Conservation (phyloP, 371 early-diverging fungal species). For the Mycotypha africana region DNA sequence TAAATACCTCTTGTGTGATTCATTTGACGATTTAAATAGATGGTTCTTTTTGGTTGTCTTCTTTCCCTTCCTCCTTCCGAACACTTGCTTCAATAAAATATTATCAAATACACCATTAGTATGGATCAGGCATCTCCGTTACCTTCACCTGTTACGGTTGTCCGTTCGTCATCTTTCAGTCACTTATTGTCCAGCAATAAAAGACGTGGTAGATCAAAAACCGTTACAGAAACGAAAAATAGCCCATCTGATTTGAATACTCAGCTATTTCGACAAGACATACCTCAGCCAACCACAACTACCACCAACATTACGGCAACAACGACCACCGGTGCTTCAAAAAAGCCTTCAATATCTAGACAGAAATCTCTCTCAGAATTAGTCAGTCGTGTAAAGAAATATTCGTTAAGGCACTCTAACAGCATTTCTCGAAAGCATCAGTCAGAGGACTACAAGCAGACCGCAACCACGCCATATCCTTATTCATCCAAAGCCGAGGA, state of each 20-base stretch:
- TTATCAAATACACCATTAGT: too few species aligned
- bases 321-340: background rate
- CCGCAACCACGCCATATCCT: too few species aligned
- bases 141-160: conserved; percentile 3
- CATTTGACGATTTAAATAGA: too few species aligned
- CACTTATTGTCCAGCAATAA: conserved; percentile 9
- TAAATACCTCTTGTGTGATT: too few species aligned
- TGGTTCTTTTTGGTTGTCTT: background rate
- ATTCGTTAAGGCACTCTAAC: too few species aligned
- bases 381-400: conserved; percentile 15
- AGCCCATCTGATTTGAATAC: too few species aligned
- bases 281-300: too few species aligned
- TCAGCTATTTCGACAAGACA: too few species aligned
- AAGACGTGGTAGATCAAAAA: conserved; percentile 13
- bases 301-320: background rate
- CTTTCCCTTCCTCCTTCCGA: background rate
- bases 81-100: too few species aligned
- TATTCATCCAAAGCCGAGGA: conserved; percentile 19
- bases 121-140: conserved; percentile 8
- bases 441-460: too few species aligned
- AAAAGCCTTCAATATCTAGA: conserved; percentile 13
- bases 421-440: too few species aligned
- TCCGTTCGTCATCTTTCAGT: conserved; percentile 12
- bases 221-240: background rate
- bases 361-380: conserved; percentile 21